Conservation (phyloP, 768 basidiomycete genomes). For the Leccinum arenicola region DNA sequence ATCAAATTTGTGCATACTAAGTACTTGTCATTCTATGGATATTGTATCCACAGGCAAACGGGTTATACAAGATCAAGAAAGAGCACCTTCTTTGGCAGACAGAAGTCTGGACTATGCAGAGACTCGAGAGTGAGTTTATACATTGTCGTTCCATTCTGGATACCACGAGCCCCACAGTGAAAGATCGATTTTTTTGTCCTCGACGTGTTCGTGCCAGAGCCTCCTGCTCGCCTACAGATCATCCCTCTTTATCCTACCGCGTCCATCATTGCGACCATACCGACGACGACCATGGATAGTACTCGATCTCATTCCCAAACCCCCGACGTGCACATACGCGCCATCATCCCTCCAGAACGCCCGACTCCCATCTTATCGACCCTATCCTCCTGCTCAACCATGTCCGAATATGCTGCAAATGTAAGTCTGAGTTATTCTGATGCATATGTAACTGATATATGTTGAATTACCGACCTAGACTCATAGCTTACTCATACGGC, state of each 20-base stretch:
- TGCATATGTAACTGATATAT: too few relatives aligned
- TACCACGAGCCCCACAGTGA: conserved; percentile 46
- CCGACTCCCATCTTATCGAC: conserved; percentile 21
- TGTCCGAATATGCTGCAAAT: too few relatives aligned
- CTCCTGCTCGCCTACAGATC: conserved; percentile 48
- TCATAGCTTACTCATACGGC: too few relatives aligned
- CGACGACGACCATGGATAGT: not conserved
- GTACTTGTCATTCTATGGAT: not conserved
- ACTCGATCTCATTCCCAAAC: not conserved
- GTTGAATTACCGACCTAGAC: too few relatives aligned
- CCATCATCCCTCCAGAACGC: conserved; percentile 24
- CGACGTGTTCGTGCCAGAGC: conserved; percentile 59
- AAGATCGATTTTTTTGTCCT: conserved; percentile 76
- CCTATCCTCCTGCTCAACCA: not conserved
- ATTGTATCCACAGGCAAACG: conserved; percentile 47
- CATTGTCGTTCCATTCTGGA: too few relatives aligned
- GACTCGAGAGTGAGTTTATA: conserved; percentile 40
- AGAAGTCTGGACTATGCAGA: conserved; percentile 77
- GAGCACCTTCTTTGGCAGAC: conserved; percentile 65
- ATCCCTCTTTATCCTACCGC: conserved; percentile 52
- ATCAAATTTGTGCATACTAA: conserved; percentile 64
- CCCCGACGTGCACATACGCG: conserved; percentile 12
- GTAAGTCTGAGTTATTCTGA: too few relatives aligned
- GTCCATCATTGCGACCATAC: conserved; percentile 18
- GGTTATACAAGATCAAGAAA: conserved; percentile 68